Evolutionary conservation across 2,329 filamentous ascomycete genomes (phyloP).

Genomic region (Onygenales sp.): DNA sequence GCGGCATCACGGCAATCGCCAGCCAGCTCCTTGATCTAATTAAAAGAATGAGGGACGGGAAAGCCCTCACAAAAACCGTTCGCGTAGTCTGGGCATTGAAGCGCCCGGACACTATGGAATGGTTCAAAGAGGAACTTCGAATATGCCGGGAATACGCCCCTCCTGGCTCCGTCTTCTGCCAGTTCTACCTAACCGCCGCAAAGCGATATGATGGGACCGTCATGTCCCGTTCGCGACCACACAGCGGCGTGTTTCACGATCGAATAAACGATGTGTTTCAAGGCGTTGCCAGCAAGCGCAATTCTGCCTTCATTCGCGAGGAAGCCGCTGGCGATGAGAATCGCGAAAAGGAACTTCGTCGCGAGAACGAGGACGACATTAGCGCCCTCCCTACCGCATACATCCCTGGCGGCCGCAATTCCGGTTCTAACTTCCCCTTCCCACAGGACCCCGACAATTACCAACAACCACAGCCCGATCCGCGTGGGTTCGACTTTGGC

Average conservation of each 20-base stretch:
- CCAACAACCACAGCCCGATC: conserved; percentile 33
- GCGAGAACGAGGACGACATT: conserved; percentile 75
- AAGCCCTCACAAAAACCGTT: conserved; percentile 82
- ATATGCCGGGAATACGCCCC: conserved; percentile 87
- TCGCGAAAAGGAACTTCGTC: conserved; percentile 68
- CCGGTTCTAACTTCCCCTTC: conserved; percentile 7
- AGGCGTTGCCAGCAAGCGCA: conserved; percentile 75
- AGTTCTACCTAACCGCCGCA: conserved; percentile 84
- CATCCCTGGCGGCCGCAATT: conserved; percentile 9
- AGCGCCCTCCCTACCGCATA: conserved; percentile 61
- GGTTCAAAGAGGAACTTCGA: conserved; percentile 90
- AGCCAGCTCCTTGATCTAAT: conserved; percentile 89
- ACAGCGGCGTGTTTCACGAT: conserved; percentile 72
- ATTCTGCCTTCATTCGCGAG: conserved; percentile 71
- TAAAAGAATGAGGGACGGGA: conserved; percentile 90
- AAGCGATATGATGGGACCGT: conserved; percentile 44
- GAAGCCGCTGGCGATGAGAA: conserved; percentile 65
- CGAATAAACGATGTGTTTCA: conserved; percentile 82
- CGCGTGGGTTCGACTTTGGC: conserved; percentile 49
- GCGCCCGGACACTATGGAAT: conserved; percentile 86
- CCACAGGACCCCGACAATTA: not conserved
- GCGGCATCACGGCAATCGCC: conserved; percentile 86
- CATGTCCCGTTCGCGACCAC: conserved; percentile 42
- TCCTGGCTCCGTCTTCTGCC: conserved; percentile 79
- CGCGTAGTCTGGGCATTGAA: conserved; percentile 93